A percentile compares a stretch with the other conserved stretches of the same genome.
Conservation (phyloP, 2,329 filamentous ascomycete species). For the Alternaria ventricosa region DNA sequence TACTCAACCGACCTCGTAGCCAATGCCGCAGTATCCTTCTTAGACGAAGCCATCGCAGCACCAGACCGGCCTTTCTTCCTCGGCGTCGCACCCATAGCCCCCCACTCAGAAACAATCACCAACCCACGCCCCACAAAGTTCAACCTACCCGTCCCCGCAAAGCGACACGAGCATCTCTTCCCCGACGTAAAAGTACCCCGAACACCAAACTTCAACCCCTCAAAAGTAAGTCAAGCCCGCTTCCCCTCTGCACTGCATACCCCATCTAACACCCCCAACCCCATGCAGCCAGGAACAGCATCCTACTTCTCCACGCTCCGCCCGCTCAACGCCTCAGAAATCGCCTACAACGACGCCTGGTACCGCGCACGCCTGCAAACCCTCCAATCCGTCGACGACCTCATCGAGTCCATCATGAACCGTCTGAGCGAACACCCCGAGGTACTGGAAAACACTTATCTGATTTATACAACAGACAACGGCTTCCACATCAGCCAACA, state of each 20-base stretch:
- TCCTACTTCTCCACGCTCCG: constrained; percentile 29
- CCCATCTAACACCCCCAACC: not conserved
- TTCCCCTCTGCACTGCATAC: not conserved
- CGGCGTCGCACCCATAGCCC: constrained; percentile 69
- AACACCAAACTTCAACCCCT: constrained; percentile 70
- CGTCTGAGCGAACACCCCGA: constrained; percentile 49
- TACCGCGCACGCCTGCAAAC: constrained; percentile 59
- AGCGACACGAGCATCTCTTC: constrained; percentile 69
- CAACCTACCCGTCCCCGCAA: constrained; percentile 64
- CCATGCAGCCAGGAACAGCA: constrained; percentile 18
- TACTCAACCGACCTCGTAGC: constrained; percentile 67
- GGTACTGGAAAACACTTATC: constrained; percentile 57
- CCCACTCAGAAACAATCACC: constrained; percentile 56
- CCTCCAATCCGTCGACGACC: constrained; percentile 62
- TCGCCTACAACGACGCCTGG: constrained; percentile 62
- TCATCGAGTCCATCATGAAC: constrained; percentile 56
- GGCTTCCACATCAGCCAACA: constrained; percentile 53
- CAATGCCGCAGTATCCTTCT: constrained; percentile 64
- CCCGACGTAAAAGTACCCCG: constrained; percentile 65
- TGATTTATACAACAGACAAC: constrained; percentile 53
- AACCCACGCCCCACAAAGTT: constrained; percentile 34
- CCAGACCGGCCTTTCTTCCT: constrained; percentile 70
- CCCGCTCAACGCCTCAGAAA: constrained; percentile 53
- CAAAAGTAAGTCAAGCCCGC: constrained; percentile 44
- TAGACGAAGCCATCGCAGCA: constrained; percentile 63